Evolutionary conservation across 257 asterid species (phyloP).

Genomic region (Nicotiana knightiana): DNA sequence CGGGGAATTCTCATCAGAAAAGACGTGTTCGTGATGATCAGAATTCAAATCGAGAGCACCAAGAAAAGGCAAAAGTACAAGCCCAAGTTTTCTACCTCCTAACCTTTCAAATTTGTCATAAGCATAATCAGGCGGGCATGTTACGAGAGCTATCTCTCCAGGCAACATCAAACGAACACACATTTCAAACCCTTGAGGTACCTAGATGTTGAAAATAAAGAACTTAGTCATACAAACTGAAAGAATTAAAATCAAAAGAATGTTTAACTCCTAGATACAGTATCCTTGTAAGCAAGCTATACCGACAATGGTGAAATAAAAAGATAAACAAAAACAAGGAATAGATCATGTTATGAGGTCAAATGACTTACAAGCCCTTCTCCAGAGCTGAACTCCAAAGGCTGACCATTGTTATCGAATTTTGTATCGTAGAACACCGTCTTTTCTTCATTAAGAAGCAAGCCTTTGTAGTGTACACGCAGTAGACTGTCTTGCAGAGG

Average conservation of each 20-base stretch:
- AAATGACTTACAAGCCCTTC: slow-evolving; percentile 87
- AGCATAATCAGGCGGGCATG: slow-evolving; percentile 97
- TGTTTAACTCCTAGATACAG: background rate
- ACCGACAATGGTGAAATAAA: background rate
- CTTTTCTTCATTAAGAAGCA: slow-evolving; percentile 74
- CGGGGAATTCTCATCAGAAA: background rate
- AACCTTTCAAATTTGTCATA: slow-evolving; percentile 94
- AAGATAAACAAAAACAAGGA: background rate
- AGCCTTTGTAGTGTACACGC: slow-evolving; percentile 85
- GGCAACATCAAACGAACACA: slow-evolving; percentile 92
- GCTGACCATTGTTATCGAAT: slow-evolving; percentile 64
- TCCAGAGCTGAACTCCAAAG: slow-evolving; percentile 94
- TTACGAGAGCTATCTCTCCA: slow-evolving; percentile 82
- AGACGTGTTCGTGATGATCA: background rate
- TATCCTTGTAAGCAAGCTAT: background rate
- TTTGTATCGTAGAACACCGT: slow-evolving; percentile 78
- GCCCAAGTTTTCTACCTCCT: background rate
- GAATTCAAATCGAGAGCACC: background rate
- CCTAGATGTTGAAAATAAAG: slow-evolving; percentile 37
- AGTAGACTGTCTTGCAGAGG: slow-evolving; percentile 93
- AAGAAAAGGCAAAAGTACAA: background rate
- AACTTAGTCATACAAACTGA: slow-evolving; percentile 7
- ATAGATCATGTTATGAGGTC: slow-evolving; percentile 8
- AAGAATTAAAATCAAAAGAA: background rate
- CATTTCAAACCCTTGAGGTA: slow-evolving; percentile 99